Evolutionary conservation across 1,139 yeast species (phyloP).

Genomic region (Saccharomyces hybrid): DNA sequence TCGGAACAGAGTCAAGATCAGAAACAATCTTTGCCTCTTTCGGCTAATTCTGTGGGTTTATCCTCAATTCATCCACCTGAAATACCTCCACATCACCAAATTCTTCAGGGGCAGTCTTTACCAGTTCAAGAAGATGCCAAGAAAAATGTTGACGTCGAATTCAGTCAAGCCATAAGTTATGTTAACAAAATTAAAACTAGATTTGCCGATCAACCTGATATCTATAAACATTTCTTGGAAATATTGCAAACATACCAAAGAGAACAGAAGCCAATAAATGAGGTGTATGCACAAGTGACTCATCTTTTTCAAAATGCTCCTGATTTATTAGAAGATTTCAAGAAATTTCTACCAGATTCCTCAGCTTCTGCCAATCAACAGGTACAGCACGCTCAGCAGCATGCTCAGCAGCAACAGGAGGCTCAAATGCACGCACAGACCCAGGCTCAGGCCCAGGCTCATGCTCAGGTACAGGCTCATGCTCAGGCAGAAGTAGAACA

Average conservation of each 20-base stretch:
- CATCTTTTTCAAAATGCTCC: conserved; percentile 87
- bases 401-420: conserved; percentile 1
- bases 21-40: conserved; percentile 2
- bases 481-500: conserved; percentile 10
- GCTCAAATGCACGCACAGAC: conserved; percentile 1
- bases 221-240: conserved; percentile 89
- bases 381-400: conserved; percentile 7
- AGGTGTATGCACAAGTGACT: conserved; percentile 90
- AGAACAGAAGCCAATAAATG: conserved; percentile 90
- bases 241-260: conserved; percentile 93
- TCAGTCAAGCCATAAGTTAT: conserved; percentile 92
- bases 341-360: conserved; percentile 92
- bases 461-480: conserved; percentile 10
- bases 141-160: conserved; percentile 81
- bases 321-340: conserved; percentile 87
- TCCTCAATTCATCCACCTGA: background rate
- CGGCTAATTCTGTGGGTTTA: background rate
- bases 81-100: background rate
- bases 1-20: conserved; percentile 6
- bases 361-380: conserved; percentile 33
- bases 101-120: background rate
- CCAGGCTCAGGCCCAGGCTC: conserved; percentile 4
- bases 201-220: conserved; percentile 90
- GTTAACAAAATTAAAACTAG: conserved; percentile 94
- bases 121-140: conserved; percentile 20